Evolutionary conservation across 305 asterid genomes (phyloP).

Genomic region (Fraxinus sp.): DNA sequence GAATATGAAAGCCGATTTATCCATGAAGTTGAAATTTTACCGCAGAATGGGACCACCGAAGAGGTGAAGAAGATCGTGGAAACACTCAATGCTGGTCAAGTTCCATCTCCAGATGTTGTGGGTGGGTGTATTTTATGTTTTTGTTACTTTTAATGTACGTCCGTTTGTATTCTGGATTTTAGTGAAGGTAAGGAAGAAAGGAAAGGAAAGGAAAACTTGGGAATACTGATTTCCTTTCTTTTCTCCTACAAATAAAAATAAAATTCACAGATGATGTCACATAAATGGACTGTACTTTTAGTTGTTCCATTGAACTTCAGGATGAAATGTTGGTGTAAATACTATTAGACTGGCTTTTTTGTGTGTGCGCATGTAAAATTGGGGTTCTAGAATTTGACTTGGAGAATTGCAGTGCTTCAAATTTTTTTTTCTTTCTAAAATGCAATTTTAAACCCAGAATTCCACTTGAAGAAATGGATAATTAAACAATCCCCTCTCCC

Average conservation of each 20-base stretch:
- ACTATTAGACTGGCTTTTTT: background rate
- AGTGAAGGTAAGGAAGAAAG: background rate
- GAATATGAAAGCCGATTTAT: background rate
- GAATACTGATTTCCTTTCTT: background rate
- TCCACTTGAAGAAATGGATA: background rate
- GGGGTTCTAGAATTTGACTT: background rate
- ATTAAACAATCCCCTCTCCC: background rate
- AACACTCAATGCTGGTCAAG: constrained; percentile 73
- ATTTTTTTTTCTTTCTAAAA: background rate
- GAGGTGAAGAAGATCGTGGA: constrained; percentile 89
- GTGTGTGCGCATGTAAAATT: background rate
- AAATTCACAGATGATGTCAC: background rate
- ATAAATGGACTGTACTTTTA: background rate
- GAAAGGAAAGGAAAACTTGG: background rate
- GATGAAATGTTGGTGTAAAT: constrained; percentile 9
- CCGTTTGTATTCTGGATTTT: background rate
- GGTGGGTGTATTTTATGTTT: constrained; percentile 47
- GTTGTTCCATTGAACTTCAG: background rate
- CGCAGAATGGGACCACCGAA: constrained; percentile 81
- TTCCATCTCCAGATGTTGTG: constrained; percentile 85
- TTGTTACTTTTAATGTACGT: background rate
- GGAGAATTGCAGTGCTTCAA: background rate
- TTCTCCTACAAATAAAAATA: background rate
- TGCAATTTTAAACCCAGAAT: background rate
- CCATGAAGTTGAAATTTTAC: background rate